phyloP scores from a whole-genome alignment of 2,329 filamentous ascomycete genomes.

The Monilinia fructicola region DNA sequence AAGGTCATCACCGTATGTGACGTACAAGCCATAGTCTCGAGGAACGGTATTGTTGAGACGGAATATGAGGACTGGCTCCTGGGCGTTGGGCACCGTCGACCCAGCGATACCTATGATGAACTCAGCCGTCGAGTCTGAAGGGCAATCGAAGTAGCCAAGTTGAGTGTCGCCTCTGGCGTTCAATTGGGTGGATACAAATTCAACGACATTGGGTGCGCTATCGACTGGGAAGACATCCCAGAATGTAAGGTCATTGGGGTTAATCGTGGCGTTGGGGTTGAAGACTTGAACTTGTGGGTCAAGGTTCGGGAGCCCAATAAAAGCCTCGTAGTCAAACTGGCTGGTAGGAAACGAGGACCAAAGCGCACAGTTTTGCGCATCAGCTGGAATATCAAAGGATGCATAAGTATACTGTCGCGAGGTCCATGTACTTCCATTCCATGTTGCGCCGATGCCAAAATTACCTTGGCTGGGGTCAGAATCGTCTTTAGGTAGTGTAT shows the following conservation, averaged over 20 bases:
- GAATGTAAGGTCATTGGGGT: neutral
- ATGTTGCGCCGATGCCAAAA: constrained; percentile 12
- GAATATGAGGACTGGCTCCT: neutral
- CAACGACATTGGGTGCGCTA: neutral
- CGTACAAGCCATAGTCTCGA: constrained; percentile 2
- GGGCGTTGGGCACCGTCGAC: neutral
- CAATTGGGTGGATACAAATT: neutral
- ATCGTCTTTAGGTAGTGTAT: neutral
- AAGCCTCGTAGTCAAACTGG: neutral
- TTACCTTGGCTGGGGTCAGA: constrained; percentile 4
- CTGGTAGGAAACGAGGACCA: neutral
- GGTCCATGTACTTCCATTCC: constrained; percentile 5
- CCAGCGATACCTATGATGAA: constrained; percentile 1
- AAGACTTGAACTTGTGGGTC: constrained; percentile 5
- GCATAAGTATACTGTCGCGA: constrained; percentile 10
- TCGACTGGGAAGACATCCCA: constrained; percentile 7
- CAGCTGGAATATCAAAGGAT: neutral
- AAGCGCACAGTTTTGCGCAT: constrained; percentile 4
- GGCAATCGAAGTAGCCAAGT: neutral
- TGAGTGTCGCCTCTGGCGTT: neutral
- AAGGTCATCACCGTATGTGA: neutral
- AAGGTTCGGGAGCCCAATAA: neutral
- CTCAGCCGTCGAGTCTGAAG: neutral
- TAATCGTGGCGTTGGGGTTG: neutral
- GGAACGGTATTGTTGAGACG: neutral